Percentiles rank a stretch among this genome's conserved stretches.
Evolutionary conservation across 2,329 filamentous ascomycete genomes (phyloP).

Genomic region (Fusarium subglutinans): DNA sequence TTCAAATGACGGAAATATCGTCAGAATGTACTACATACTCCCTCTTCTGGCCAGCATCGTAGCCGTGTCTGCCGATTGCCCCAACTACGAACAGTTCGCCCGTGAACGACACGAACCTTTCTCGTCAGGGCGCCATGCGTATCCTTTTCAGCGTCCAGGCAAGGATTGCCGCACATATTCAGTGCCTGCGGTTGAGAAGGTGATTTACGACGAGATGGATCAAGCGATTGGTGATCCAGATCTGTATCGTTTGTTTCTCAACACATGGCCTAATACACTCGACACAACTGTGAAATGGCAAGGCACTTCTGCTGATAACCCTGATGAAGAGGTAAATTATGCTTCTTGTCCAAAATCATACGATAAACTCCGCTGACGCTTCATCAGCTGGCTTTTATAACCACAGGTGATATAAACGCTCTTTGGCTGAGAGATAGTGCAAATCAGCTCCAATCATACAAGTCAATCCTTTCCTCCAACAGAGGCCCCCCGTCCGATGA

Average conservation of each 20-base stretch:
- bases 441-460: conserved; percentile 81
- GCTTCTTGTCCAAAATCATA: not conserved
- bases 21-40: conserved; percentile 13
- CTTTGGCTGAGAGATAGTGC: conserved; percentile 93
- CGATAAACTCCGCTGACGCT: not conserved
- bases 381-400: conserved; percentile 74
- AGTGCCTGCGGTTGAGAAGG: conserved; percentile 78
- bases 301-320: conserved; percentile 64
- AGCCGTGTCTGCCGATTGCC: conserved; percentile 44
- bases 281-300: conserved; percentile 78
- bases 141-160: conserved; percentile 83
- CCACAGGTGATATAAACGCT: conserved; percentile 89
- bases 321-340: conserved; percentile 64
- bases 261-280: conserved; percentile 78
- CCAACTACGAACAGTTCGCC: conserved; percentile 49
- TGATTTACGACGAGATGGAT: conserved; percentile 73
- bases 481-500: conserved; percentile 58
- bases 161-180: conserved; percentile 83
- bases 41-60: conserved; percentile 20
- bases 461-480: conserved; percentile 65
- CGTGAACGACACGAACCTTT: conserved; percentile 69
- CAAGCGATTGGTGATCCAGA: conserved; percentile 78
- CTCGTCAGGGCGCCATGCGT: conserved; percentile 77
- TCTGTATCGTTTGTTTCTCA: conserved; percentile 75
- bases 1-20: conserved; percentile 5